A percentile compares a stretch with the other conserved stretches of the same genome.
These are phyloP conservation scores for Paraurostyla sp. DNA, from an alignment of 73 alveolate genomes.

Conservation along the genomic window DNA sequence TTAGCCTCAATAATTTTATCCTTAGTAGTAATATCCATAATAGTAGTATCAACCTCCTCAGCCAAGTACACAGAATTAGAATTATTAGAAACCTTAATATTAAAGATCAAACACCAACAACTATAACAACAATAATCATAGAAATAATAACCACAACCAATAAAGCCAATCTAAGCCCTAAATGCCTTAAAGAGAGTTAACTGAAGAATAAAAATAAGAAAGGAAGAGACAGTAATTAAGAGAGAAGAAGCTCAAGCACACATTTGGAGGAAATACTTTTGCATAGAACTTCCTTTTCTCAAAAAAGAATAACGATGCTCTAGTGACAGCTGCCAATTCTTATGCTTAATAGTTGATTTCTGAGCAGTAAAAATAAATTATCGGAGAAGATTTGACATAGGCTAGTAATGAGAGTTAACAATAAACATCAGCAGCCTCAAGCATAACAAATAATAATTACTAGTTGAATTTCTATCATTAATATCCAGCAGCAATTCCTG, in stretches of 20 bases:
- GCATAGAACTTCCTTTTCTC: slow-evolving; percentile 36
- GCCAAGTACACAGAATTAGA: no score
- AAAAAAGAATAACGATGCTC: slow-evolving; percentile 37
- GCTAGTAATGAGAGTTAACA: no score
- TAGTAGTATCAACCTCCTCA: background rate
- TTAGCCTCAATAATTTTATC: background rate
- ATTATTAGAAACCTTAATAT: background rate
- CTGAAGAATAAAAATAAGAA: slow-evolving; percentile 33
- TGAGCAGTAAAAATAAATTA: slow-evolving; percentile 7
- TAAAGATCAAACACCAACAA: background rate
- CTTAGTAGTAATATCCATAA: background rate
- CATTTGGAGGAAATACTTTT: slow-evolving; percentile 37
- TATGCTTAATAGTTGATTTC: slow-evolving; percentile 34
- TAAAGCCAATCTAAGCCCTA: background rate
- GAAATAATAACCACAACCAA: background rate
- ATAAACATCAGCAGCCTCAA: background rate
- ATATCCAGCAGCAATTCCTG: no score
- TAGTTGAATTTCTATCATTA: slow-evolving; percentile 33
- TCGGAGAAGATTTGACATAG: slow-evolving; percentile 38
- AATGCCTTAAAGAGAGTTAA: background rate
- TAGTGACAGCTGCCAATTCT: slow-evolving; percentile 38
- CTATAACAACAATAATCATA: background rate
- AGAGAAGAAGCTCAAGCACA: slow-evolving; percentile 38
- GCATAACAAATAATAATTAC: background rate
- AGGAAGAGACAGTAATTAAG: background rate